phyloP scores from a whole-genome alignment of 257 asterid genomes.

The Cruciata laevipes region DNA sequence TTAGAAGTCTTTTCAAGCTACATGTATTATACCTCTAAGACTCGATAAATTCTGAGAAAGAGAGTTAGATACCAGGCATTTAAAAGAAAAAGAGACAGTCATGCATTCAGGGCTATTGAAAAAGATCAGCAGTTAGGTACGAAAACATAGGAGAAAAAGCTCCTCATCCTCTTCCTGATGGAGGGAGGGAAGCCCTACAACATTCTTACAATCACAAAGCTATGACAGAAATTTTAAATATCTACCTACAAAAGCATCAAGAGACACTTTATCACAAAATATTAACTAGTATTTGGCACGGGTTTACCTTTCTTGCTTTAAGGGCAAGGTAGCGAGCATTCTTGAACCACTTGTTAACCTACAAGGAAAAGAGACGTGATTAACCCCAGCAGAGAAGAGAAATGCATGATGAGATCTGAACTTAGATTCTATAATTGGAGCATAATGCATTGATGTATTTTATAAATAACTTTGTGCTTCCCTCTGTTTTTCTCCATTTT shows the following conservation, averaged over 20 bases:
- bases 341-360: slow-evolving; percentile 99
- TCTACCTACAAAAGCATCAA: not conserved
- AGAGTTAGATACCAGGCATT: not conserved
- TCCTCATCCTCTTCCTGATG: too few relatives aligned
- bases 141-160: too few relatives aligned
- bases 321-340: slow-evolving; percentile 93
- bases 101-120: not conserved
- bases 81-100: not conserved
- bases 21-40: not conserved
- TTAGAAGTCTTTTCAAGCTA: not conserved
- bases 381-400: not conserved
- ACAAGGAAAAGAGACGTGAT: slow-evolving; percentile 15
- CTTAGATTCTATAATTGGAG: not conserved
- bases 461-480: not conserved
- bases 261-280: slow-evolving; percentile 3
- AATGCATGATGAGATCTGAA: not conserved
- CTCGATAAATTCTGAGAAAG: not conserved
- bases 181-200: not conserved
- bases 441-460: not conserved
- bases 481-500: not conserved
- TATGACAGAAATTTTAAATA: not conserved
- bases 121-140: too few relatives aligned
- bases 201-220: not conserved
- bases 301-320: slow-evolving; percentile 76
- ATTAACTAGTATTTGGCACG: slow-evolving; percentile 8